Percentiles rank a stretch among this genome's conserved stretches.
These are phyloP conservation scores for Aspergillus candidus DNA, from an alignment of 2,329 filamentous ascomycete genomes.

Conservation along the genomic window DNA sequence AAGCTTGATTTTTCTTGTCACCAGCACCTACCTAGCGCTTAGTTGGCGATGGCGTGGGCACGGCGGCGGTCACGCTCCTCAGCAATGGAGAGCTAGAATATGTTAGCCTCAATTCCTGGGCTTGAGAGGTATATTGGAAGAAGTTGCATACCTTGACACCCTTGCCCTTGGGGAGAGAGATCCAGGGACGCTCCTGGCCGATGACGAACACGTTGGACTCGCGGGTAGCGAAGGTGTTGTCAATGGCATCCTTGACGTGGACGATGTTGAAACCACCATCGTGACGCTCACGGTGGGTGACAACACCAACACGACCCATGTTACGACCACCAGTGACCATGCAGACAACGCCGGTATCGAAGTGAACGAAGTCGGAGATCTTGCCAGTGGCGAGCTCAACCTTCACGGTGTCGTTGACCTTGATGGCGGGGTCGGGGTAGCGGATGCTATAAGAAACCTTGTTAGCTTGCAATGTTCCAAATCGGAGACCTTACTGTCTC, in stretches of 20 bases:
- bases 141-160: conserved; percentile 71
- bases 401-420: conserved; percentile 99
- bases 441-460: conserved; percentile 66
- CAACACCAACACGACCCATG: conserved; percentile 99
- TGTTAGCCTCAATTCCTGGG: conserved; percentile 15
- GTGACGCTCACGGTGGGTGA: conserved; percentile 99
- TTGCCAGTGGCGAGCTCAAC: conserved; percentile 95
- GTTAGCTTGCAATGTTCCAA: conserved; percentile 31
- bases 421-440: conserved; percentile 96
- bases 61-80: conserved; percentile 98
- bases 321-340: conserved; percentile 99
- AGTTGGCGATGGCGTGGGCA: conserved; percentile 56
- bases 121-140: neutral
- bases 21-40: conserved; percentile 29
- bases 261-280: conserved; percentile 99
- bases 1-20: conserved; percentile 20
- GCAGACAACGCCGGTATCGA: conserved; percentile 95
- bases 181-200: conserved; percentile 96
- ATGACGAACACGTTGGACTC: conserved; percentile 99
- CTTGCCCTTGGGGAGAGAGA: conserved; percentile 99
- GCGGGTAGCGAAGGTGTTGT: conserved; percentile 99
- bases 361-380: conserved; percentile 96
- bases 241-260: conserved; percentile 99
- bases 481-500: conserved; percentile 28
- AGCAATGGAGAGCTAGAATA: conserved; percentile 73